phyloP scores from a whole-genome alignment of 768 basidiomycete species.

The Tulasnella sp. region DNA sequence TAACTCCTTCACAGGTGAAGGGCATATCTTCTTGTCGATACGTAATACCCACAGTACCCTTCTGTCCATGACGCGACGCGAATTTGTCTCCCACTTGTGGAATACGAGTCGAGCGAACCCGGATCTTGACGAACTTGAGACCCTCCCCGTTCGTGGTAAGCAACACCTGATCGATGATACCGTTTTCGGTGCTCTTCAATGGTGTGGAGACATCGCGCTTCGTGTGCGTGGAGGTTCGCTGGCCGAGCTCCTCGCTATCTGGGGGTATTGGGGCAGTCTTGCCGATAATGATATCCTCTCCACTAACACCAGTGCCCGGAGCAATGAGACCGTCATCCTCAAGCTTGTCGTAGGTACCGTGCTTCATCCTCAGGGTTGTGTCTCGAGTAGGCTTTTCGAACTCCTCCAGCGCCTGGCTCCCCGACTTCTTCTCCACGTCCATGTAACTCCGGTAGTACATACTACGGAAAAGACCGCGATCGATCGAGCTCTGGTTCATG shows the following conservation, averaged over 20 bases:
- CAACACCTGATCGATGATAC: constrained; percentile 96
- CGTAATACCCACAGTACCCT: constrained; percentile 99
- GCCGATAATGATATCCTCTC: constrained; percentile 99
- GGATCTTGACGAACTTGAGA: constrained; percentile 97
- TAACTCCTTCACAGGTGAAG: constrained; percentile 95
- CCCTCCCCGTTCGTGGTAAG: constrained; percentile 96
- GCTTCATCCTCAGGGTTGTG: constrained; percentile 93
- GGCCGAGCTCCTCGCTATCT: constrained; percentile 96
- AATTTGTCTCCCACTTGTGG: constrained; percentile 99
- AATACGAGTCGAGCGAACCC: constrained; percentile 92
- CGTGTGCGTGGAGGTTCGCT: constrained; percentile 89
- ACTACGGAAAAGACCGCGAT: constrained; percentile 97
- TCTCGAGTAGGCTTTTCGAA: constrained; percentile 96
- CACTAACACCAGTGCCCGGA: constrained; percentile 90
- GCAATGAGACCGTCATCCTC: constrained; percentile 96
- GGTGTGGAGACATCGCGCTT: constrained; percentile 97
- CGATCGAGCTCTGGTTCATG: constrained; percentile 99
- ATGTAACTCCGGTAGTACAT: constrained; percentile 99
- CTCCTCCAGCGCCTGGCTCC: constrained; percentile 87
- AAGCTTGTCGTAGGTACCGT: constrained; percentile 97
- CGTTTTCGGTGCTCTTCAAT: constrained; percentile 96
- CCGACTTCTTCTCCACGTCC: constrained; percentile 97
- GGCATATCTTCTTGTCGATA: constrained; percentile 99
- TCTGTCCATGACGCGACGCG: constrained; percentile 98
- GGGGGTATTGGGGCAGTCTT: constrained; percentile 97